Evolutionary conservation across 371 early-diverging fungal genomes (phyloP), one percentile per base, ranked within the genome.

Genomic region (Chytridiales sp.): DNA sequence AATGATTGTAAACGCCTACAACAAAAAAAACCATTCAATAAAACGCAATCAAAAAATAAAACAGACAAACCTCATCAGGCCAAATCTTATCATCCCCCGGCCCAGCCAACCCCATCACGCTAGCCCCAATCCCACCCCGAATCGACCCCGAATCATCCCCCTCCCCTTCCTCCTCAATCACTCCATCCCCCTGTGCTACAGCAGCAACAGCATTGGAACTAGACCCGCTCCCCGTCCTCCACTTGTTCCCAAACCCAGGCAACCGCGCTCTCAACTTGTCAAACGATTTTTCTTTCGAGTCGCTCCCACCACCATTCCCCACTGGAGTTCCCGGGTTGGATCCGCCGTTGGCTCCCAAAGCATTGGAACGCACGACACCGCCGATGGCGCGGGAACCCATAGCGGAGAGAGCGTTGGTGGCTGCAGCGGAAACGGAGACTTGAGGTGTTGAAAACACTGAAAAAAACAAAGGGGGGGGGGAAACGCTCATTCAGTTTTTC

Each of bases 51-150:
- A 15, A 17, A 36, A 38, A 15, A 15, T n/a, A 22, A 24, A 3
- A 5, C 3, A 59, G 5, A 4, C 47, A 17, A 5, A 76, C 83
- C 59, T 85, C 82, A 61, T 85, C 85, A 0, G 83, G 76, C 15
- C 68, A 60, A 65, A 85, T 64, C 47, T 73, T 74, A 44, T 82
- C 82, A 8, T 83, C 82, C 15, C 62, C n/a, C n/a, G n/a, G n/a
- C 17, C 29, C 13, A 22, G 17, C 46, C 22, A 24, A 38, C 29
- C 9, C 6, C 46, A 6, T 44, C 38, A 8, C 38, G 17, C 38
- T 8, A 8, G 38, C 38, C 8, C 4, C 11, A 48, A 17, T 31
- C 36, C 52, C 36, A 35, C 15, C 8, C 21, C 32, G 48, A 35
- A 17, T 60, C 27, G 58, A 34, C 15, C 46, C 46, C 5, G 26